Base-by-base conservation (phyloP, 352 stramenopile species). In the Blastocystis hominis region DNA sequence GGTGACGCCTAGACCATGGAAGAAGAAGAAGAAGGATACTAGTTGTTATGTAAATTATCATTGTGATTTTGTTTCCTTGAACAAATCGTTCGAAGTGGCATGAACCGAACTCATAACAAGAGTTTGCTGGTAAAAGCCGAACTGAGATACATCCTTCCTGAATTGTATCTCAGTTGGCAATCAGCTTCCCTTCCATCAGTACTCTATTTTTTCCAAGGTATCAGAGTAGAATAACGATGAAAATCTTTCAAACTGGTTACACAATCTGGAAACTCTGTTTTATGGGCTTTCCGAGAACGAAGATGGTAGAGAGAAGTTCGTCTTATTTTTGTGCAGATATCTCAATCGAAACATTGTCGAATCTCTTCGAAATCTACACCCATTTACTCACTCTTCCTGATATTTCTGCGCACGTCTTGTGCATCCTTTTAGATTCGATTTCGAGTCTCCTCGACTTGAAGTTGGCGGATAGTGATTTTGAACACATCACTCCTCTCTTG, bases 181-280 rank as follows among this genome's bases (percentile, higher is more conserved):
- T n/a, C 59, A 47, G 44, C 47, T 30, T 7, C 46, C 7, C 66
- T 34, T 55, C 54, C 72, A 7, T 44, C 30, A 34, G 47, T 84
- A 64, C 24, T 63, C 13, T 42, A 17, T 42, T 3, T 13, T 9
- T 42, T 66, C 30, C 0, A 64, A 13, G 4, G 2, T 54, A n/a
- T 69, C 15, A 69, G n/a, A 53, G 2, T 54, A 84, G 72, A 84
- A 68, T 53, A 53, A 84, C 20, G 30, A 56, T 3, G 55, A 64
- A 38, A 64, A 50, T 69, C 24, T 24, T 10, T 20, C 38, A 10
- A 64, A 54, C 5, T 84, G 72, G 72, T 30, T 84, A 3, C 34
- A 69, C 24, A 63, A 84, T n/a, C 72, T 84, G 72, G 72, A 84
- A 30, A 68, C 34, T 66, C 24, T 84, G 10, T 84, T 66, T 34